Conservation (phyloP, 1,284 basidiomycete genomes). For the Ceratobasidium sp. region DNA sequence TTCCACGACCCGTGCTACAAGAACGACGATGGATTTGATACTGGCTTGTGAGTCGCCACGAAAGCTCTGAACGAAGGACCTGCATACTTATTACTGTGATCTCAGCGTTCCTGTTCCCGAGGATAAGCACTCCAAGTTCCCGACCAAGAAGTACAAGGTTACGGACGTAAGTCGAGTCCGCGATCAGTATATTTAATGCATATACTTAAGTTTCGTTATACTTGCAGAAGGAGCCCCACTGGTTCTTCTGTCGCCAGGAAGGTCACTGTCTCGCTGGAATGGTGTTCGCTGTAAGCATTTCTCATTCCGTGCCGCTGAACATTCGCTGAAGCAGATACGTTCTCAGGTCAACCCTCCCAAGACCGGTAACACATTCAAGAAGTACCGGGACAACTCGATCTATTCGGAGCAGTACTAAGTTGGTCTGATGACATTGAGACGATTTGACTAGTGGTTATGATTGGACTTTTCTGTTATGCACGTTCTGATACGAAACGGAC, state of each 20-base stretch:
- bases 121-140: not conserved
- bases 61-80: too few species aligned
- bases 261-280: constrained; percentile 1
- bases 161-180: not conserved
- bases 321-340: not conserved
- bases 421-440: too few species aligned
- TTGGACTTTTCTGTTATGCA: too few species aligned
- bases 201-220: not conserved
- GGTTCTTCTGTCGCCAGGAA: constrained; percentile 22
- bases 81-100: too few species aligned
- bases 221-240: not conserved
- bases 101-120: too few species aligned
- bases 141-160: not conserved
- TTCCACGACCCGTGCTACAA: too few species aligned
- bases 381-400: not conserved
- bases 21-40: too few species aligned
- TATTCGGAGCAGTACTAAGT: too few species aligned
- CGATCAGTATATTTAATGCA: not conserved
- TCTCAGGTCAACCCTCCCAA: constrained; percentile 3
- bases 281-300: constrained; percentile 34
- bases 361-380: constrained; percentile 6
- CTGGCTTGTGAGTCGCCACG: too few species aligned
- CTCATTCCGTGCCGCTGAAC: not conserved
- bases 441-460: too few species aligned
- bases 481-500: too few species aligned